phyloP scores from a whole-genome alignment of 345 rosid species.

The Mallotus nudiflorus region DNA sequence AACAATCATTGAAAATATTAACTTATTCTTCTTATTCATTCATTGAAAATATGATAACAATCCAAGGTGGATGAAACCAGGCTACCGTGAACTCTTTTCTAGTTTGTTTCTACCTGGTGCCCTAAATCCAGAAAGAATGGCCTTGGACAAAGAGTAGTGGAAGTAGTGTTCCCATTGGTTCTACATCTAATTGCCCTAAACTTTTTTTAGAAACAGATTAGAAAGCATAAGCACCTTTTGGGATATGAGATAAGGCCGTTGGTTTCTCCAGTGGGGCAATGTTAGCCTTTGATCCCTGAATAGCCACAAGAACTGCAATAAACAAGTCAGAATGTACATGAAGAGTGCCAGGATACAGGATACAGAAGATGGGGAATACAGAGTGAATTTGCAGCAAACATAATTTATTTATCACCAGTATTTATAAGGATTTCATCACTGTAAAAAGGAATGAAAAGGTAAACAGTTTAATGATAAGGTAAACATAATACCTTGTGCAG shows the following conservation, averaged over 20 bases:
- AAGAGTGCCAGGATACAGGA: background rate
- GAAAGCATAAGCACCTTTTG: conserved; percentile 53
- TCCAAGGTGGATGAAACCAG: conserved; percentile 5
- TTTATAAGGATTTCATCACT: background rate
- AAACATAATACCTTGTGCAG: conserved; percentile 70
- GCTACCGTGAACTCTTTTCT: background rate
- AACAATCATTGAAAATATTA: too few relatives aligned
- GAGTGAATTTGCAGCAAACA: background rate
- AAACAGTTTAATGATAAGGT: background rate
- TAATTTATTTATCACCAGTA: background rate
- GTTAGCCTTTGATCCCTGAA: conserved; percentile 84
- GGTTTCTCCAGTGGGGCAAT: conserved; percentile 85
- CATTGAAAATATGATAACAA: background rate
- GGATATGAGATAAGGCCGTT: conserved; percentile 74
- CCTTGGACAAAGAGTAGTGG: background rate
- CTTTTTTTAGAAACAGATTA: conserved; percentile 1
- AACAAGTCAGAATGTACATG: conserved; percentile 4
- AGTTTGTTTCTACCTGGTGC: background rate
- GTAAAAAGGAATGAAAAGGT: background rate
- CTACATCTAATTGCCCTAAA: conserved; percentile 4
- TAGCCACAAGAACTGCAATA: conserved; percentile 77
- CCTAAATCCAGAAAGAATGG: background rate
- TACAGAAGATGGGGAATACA: conserved; percentile 4
- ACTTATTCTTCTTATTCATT: background rate
- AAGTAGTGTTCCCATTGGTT: background rate